A percentile compares a stretch with the other conserved stretches of the same genome.
Evolutionary conservation across 2,329 filamentous ascomycete species (phyloP).

Genomic region (Trichoderma simmonsii): DNA sequence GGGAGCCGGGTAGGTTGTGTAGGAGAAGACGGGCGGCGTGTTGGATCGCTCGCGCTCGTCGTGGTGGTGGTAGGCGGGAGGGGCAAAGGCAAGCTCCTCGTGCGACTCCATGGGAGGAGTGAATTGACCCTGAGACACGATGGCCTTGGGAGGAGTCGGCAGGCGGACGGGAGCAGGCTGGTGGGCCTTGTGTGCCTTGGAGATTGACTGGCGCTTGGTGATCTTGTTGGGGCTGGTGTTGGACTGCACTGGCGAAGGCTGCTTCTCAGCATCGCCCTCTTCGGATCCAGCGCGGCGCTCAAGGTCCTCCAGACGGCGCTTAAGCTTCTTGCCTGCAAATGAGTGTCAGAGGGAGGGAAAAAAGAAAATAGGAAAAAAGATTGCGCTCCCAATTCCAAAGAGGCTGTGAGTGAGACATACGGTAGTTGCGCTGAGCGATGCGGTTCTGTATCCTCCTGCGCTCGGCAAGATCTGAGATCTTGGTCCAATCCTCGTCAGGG

Average conservation of each 20-base stretch:
- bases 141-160: constrained; percentile 35
- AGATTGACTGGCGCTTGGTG: constrained; percentile 42
- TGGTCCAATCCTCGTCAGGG: constrained; percentile 97
- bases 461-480: constrained; percentile 96
- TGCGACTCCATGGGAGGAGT: constrained; percentile 59
- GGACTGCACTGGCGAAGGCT: constrained; percentile 30
- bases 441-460: constrained; percentile 93
- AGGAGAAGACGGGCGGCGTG: constrained; percentile 66
- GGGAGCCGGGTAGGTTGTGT: constrained; percentile 64
- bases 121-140: constrained; percentile 51
- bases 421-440: constrained; percentile 96
- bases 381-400: neutral
- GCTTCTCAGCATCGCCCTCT: constrained; percentile 45
- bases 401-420: constrained; percentile 51
- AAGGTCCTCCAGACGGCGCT: constrained; percentile 82
- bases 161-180: constrained; percentile 19
- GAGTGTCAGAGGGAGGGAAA: constrained; percentile 21
- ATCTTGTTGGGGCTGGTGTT: constrained; percentile 33
- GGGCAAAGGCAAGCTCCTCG: constrained; percentile 66
- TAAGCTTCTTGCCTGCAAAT: constrained; percentile 78
- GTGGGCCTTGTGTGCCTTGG: constrained; percentile 32
- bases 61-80: constrained; percentile 20
- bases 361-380: neutral
- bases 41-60: constrained; percentile 67
- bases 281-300: constrained; percentile 69